Base-by-base conservation (phyloP, 2,329 filamentous ascomycete genomes). In the Penicillium decumbens region DNA sequence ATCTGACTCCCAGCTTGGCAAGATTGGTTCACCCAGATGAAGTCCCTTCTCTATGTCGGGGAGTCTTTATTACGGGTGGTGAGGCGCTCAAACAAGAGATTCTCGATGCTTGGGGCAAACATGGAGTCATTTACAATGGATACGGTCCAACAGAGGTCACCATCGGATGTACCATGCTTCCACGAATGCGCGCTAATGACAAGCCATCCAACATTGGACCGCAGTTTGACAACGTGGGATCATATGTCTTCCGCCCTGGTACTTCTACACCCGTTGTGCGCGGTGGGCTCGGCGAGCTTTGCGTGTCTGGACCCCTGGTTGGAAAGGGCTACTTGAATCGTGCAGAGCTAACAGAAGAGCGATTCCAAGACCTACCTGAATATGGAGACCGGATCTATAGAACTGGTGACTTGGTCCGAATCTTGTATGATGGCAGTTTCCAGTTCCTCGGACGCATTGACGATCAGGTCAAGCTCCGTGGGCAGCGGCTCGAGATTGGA, bases 121-220 rank as follows among this genome's bases (percentile, higher is more conserved):
- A 84, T 49, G 78, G 78, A 1, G 89, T 90, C 38, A 90, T 97
- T 12, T 92, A 95, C 74, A 96, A 96, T 61, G 90, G 89, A 2
- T 89, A 95, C 57, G 91, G 91, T 0, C 92, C 91, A 1, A 96
- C 91, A 0, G 92, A 96, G 67, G 87, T 89, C 0, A 96, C 91
- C 0, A 96, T 96, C 55, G 91, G 91, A 4, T 87, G 91, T 30
- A 95, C 91, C 0, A 95, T 93, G 79, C 91, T 87, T 59, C 84
- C 85, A n/a, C 80, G 88, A 29, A 88, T 95, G 6, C 87, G 88
- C 0, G 69, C 74, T 18, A 87, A 87, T 56, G 89, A 89, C 0
- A 86, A 89, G 27, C 83, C 91, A 0, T 87, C 89, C 9, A 96
- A 96, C 61, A 96, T 96, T 58, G 91, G 91, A 0, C 79, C 78